phyloP scores from a whole-genome alignment of 1,284 basidiomycete species.

The Afroboletus lepidellus region DNA sequence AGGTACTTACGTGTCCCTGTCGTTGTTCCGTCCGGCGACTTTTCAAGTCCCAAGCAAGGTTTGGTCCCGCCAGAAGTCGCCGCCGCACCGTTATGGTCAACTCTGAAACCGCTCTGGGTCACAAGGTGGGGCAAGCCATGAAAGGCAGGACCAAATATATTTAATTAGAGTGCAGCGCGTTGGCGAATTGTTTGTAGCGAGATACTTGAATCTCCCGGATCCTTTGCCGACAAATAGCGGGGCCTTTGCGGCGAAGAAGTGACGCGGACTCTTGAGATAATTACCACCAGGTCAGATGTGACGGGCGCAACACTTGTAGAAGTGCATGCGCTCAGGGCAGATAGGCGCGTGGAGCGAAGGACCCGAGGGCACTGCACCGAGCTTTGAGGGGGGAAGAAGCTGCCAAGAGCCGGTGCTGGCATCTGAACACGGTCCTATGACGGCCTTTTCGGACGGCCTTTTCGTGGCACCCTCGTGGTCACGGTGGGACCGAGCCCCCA shows the following conservation, averaged over 20 bases:
- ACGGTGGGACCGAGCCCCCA: constrained; percentile 1
- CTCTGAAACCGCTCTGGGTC: constrained; percentile 3
- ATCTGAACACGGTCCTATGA: background rate
- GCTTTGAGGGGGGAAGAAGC: constrained; percentile 12
- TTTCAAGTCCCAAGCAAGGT: constrained; percentile 12
- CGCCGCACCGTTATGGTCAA: constrained; percentile 5
- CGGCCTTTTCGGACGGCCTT: constrained; percentile 5
- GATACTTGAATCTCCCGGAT: constrained; percentile 3
- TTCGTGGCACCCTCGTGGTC: constrained; percentile 17
- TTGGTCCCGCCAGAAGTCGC: background rate
- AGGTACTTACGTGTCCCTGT: background rate
- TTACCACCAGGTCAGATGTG: background rate
- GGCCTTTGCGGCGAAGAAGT: constrained; percentile 14
- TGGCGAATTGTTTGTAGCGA: background rate
- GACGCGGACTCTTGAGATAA: constrained; percentile 5
- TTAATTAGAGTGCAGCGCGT: constrained; percentile 5
- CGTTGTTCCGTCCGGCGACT: constrained; percentile 12
- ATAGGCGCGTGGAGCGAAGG: constrained; percentile 4
- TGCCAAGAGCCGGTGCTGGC: constrained; percentile 11
- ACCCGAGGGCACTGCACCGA: constrained; percentile 20
- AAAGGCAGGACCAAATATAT: background rate
- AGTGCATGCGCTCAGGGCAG: constrained; percentile 1
- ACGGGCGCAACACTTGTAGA: constrained; percentile 8
- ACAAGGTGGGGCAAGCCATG: background rate
- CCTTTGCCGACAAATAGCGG: constrained; percentile 11